Base-by-base conservation (phyloP, 2,329 filamentous ascomycete species). In the Penicillium occitanis region DNA sequence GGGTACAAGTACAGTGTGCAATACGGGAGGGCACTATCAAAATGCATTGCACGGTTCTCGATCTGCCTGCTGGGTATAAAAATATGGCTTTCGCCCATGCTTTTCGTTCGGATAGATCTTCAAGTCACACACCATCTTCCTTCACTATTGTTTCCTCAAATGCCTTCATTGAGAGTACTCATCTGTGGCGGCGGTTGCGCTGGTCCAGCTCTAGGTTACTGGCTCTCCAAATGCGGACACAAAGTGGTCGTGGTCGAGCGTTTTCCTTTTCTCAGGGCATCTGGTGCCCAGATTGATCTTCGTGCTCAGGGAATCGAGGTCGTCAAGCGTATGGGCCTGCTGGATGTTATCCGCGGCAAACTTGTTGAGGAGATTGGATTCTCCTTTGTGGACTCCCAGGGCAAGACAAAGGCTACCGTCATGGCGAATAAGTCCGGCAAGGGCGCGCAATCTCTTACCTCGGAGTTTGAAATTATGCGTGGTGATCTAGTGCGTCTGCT, bases 381-480 rank as follows among this genome's bases (percentile, higher is more conserved):
- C 1, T 71, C 78, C 42, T 71, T 85, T 19, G 78, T 87, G 30
- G 78, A 86, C 70, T 65, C 68, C 0, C 66, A 73, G 0, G 81
- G 82, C 64, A 73, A 70, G 0, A 62, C 70, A 2, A 72, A 74
- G 50, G 85, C 81, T n/a, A 74, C 72, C 4, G 76, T 85, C 53
- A 70, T 71, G 25, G 75, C 75, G 40, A 80, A 81, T 68, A 72
- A 73, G 42, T 73, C 80, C 0, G 82, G 80, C 3, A 74, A 78
- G 62, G 80, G 81, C 69, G 76, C 83, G 22, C 82, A 77, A 28
- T 71, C 75, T 68, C 73, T 86, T 30, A 85, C 83, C 0, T 83
- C 81, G 66, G 86, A 89, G 65, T 87, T 80, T 67, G 87, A 89
- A 75, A 84, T 89, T 59, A 84, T 89, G 80, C 78, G 86, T 8